phyloP scores from a whole-genome alignment of 2,329 filamentous ascomycete species.

The Hirsutella minnesotensis region DNA sequence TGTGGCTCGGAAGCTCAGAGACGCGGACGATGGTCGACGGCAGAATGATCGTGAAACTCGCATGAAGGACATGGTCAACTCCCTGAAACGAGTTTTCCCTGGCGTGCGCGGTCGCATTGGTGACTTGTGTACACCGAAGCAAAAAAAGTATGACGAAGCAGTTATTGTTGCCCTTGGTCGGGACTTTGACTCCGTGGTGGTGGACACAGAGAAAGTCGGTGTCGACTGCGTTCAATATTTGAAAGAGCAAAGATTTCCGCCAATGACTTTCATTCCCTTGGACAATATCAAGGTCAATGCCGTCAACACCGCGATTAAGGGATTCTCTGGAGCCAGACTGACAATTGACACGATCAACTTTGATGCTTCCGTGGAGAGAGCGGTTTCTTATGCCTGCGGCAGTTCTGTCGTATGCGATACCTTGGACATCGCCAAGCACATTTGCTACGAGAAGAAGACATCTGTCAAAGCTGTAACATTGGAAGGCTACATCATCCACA shows the following conservation, averaged over 20 bases:
- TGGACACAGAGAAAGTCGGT: constrained; percentile 89
- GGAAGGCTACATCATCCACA: constrained; percentile 94
- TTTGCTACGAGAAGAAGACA: constrained; percentile 75
- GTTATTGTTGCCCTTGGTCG: constrained; percentile 85
- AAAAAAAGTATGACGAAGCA: constrained; percentile 92
- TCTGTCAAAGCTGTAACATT: constrained; percentile 90
- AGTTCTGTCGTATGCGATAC: constrained; percentile 91
- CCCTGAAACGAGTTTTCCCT: constrained; percentile 81
- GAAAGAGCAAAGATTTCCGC: constrained; percentile 75
- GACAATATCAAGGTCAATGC: constrained; percentile 96
- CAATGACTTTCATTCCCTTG: constrained; percentile 89
- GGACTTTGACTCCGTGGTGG: constrained; percentile 88
- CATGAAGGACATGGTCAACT: constrained; percentile 72
- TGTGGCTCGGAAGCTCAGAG: constrained; percentile 65
- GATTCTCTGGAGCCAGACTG: constrained; percentile 71
- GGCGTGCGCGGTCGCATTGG: constrained; percentile 85
- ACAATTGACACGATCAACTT: constrained; percentile 96
- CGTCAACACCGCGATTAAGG: constrained; percentile 81
- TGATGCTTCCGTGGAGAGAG: constrained; percentile 75
- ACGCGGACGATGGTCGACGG: constrained; percentile 74
- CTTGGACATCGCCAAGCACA: constrained; percentile 72
- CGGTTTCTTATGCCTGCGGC: constrained; percentile 89
- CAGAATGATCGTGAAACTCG: constrained; percentile 73
- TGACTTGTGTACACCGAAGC: constrained; percentile 88
- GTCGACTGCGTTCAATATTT: constrained; percentile 91